Base-by-base conservation (phyloP, 805 yeast genomes). In the Kodamaea laetipori region DNA sequence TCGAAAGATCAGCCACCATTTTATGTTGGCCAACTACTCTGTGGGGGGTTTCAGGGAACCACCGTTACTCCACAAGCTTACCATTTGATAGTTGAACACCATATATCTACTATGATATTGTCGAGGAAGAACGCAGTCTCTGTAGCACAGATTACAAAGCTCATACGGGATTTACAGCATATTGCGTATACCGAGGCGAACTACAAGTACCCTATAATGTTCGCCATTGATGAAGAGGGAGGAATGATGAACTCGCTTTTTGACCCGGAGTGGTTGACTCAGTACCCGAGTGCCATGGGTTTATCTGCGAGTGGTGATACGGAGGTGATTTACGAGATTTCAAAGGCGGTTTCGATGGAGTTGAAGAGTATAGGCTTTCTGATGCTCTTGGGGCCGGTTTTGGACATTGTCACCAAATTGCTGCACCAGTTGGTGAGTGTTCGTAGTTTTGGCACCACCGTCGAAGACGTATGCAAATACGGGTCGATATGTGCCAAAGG, bases 241-340 rank as follows among this genome's bases (percentile, higher is more conserved):
- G 85, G 85, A 1, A 76, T 78, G 80, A 67, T 80, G 59, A 79
- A 80, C 58, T 71, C 80, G 23, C 62, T 81, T 36, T 76, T 74
- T 53, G 85, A 81, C 55, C 69, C 73, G 7, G 69, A 69, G 7
- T 64, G 60, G 45, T 57, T 80, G 15, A 73, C 80, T 7, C 84
- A 80, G 55, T 79, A 76, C 52, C 86, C 86, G 1, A 80, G 84
- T 4, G 82, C 82, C 19, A 80, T 81, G 85, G 84, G 81, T 3
- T 57, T 80, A 16, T 77, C 78, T 2, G 83, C 84, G 15, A 70
- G 82, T 0, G 76, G 76, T 8, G 73, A 76, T 43, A 54, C 64
- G 9, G 72, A 71, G 4, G 55, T 79, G 47, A 80, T 78, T 6
- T 74, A 73, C 47, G 66, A 78, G 33, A 74, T 78, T 2, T 74